phyloP scores from a whole-genome alignment of 371 early-diverging fungal species.

The Basidiobolus meristosporus region DNA sequence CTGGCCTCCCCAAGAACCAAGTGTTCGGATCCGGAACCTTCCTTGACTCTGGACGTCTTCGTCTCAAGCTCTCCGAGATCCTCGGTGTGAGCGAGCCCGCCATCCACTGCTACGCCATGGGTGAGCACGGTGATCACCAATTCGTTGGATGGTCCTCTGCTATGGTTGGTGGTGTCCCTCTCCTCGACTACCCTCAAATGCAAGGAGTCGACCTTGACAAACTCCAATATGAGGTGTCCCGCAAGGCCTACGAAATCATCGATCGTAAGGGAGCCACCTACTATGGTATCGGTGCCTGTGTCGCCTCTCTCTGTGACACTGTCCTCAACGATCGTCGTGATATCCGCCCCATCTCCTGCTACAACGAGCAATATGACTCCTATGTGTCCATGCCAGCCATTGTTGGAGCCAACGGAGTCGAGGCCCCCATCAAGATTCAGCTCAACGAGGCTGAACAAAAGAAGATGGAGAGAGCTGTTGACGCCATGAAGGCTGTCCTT shows the following conservation, averaged over 20 bases:
- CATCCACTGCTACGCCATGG: slow-evolving; percentile 63
- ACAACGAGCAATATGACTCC: slow-evolving; percentile 28
- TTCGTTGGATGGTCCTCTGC: too few relatives aligned
- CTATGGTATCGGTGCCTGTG: slow-evolving; percentile 73
- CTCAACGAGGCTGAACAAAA: slow-evolving; percentile 28
- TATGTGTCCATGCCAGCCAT: slow-evolving; percentile 55
- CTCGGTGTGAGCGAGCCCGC: slow-evolving; percentile 40
- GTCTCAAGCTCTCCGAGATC: slow-evolving; percentile 31
- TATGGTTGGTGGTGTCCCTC: too few relatives aligned
- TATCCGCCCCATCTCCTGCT: slow-evolving; percentile 44
- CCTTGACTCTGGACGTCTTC: slow-evolving; percentile 58
- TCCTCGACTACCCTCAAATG: too few relatives aligned
- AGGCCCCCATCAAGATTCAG: slow-evolving; percentile 33
- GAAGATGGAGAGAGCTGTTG: slow-evolving; percentile 18
- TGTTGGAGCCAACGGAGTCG: slow-evolving; percentile 46
- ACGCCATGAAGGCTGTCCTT: slow-evolving; percentile 19
- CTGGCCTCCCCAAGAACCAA: slow-evolving; percentile 52
- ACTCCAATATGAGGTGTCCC: too few relatives aligned
- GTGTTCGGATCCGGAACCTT: slow-evolving; percentile 79
- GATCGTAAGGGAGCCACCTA: too few relatives aligned
- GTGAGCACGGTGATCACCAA: slow-evolving; percentile 79
- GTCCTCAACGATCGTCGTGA: slow-evolving; percentile 38
- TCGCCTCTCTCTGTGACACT: slow-evolving; percentile 40
- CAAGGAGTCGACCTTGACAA: too few relatives aligned
- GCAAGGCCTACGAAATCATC: too few relatives aligned